phyloP scores from a whole-genome alignment of 2,329 filamentous ascomycete genomes.

The Aspergillus sp. region DNA sequence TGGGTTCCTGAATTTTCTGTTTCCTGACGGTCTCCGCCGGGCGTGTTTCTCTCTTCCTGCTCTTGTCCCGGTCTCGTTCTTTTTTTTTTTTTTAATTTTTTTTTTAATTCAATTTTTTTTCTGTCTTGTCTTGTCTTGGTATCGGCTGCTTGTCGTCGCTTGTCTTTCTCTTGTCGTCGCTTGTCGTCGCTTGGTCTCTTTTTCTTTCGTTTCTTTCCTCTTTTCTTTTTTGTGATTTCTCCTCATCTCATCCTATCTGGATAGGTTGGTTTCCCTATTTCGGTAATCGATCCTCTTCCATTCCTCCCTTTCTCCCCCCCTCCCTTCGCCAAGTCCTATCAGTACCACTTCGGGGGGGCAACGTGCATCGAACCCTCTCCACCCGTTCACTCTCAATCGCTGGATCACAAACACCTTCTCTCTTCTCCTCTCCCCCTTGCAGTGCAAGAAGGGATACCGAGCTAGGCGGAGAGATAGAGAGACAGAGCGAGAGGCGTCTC shows the following conservation, averaged over 20 bases:
- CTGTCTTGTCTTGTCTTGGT: neutral
- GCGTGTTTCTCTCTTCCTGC: slow-evolving; percentile 3
- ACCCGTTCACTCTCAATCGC: too few species aligned
- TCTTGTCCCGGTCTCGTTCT: slow-evolving; percentile 7
- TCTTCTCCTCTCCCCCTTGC: too few species aligned
- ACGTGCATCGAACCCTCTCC: too few species aligned
- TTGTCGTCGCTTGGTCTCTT: slow-evolving; percentile 7
- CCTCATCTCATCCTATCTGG: slow-evolving; percentile 2
- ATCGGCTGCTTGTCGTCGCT: neutral
- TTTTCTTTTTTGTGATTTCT: slow-evolving; percentile 2
- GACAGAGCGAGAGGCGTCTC: too few species aligned
- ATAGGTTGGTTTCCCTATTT: neutral
- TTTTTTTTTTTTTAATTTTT: neutral
- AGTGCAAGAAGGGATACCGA: too few species aligned
- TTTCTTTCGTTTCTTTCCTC: slow-evolving; percentile 6
- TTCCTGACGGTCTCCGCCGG: slow-evolving; percentile 9
- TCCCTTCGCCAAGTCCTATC: neutral
- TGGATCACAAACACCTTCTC: too few species aligned
- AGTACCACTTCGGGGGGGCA: neutral
- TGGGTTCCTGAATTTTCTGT: slow-evolving; percentile 9
- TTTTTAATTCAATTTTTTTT: neutral
- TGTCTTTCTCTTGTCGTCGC: neutral
- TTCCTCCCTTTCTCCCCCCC: neutral
- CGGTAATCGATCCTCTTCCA: neutral
- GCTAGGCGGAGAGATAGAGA: too few species aligned